Evolutionary conservation across 2,329 filamentous ascomycete genomes (phyloP), one percentile per base, ranked within the genome.

Genomic region (Stachybotrys echinatus): DNA sequence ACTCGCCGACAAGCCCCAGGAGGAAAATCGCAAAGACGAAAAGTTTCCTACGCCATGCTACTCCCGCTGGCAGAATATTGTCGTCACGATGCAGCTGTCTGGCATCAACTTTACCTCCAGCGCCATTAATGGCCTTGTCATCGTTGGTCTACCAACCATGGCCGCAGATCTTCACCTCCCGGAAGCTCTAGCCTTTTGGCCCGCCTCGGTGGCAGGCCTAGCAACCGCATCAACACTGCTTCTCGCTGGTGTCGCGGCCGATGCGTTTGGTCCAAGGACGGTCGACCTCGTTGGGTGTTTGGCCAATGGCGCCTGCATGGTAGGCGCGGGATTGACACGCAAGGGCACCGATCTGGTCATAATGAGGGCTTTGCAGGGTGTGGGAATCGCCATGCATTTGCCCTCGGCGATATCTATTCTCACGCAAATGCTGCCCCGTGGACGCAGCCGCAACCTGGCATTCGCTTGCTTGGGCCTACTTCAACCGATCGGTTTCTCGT

Each of bases 401-500:
- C 58, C 72, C 1, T 63, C 65, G 4, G 65, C 65, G 0, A 61
- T 74, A 0, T 55, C 63, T 5, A 61, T 74, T 8, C 53, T 74
- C 7, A 61, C 67, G 0, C 54, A 58, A 18, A 59, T 56, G 6
- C 22, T 73, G 5, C 57, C 61, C 0, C 54, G 54, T 0, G 70
- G 72, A 0, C 52, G 64, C 7, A 54, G 55, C 1, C 64, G 73
- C 1, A 75, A 75, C 47, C 47, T 74, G 2, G 70, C 61, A 0
- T 75, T 76, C 52, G 61, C 71, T 0, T 74, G 68, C 49, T 51
- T 77, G 6, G 74, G 77, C 0, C 57, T 76, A 18, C 70, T 69
- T 39, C 70, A 74, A 48, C 71, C 74, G 0, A 58, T 80, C 0
- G 77, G 77, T 0, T 80, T 77, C 54, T 75, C 73, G 0, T 55